Conservation (phyloP, 2,329 filamentous ascomycete species). For the Phaeoacremonium minimum region DNA sequence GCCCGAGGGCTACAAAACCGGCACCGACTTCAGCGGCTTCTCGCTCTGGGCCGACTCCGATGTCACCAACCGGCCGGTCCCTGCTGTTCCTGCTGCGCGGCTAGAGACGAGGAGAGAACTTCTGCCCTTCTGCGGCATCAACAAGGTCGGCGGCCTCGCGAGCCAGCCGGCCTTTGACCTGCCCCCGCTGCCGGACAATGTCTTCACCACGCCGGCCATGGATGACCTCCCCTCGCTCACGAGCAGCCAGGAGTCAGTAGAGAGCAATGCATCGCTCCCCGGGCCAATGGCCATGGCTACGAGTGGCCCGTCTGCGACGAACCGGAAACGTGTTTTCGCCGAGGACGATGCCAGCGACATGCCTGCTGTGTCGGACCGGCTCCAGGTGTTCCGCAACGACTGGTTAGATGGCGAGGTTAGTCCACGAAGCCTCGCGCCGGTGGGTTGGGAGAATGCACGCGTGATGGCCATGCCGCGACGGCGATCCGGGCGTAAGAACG, state of each 20-base stretch:
- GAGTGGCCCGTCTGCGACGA: slow-evolving; percentile 9
- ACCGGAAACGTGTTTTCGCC: slow-evolving; percentile 44
- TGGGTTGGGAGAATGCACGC: slow-evolving; percentile 32
- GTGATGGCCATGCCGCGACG: slow-evolving; percentile 43
- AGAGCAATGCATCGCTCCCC: slow-evolving; percentile 21
- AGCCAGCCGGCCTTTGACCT: slow-evolving; percentile 38
- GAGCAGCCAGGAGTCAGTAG: slow-evolving; percentile 51
- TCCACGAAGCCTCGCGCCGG: slow-evolving; percentile 31
- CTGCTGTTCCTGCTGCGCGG: slow-evolving; percentile 19
- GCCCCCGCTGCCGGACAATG: slow-evolving; percentile 9
- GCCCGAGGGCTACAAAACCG: slow-evolving; percentile 89
- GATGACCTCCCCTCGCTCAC: slow-evolving; percentile 43
- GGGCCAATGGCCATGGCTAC: slow-evolving; percentile 9
- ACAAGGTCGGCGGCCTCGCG: slow-evolving; percentile 67
- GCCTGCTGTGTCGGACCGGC: slow-evolving; percentile 6
- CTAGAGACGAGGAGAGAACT: too few relatives aligned
- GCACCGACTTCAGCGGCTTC: slow-evolving; percentile 42
- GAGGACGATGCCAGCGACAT: slow-evolving; percentile 31
- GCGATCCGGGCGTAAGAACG: slow-evolving; percentile 6
- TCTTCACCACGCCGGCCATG: slow-evolving; percentile 19
- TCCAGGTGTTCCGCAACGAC: slow-evolving; percentile 11
- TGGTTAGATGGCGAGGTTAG: slow-evolving; percentile 33
- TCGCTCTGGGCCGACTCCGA: slow-evolving; percentile 42
- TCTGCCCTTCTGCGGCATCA: slow-evolving; percentile 74
- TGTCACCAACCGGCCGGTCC: slow-evolving; percentile 11